These are phyloP conservation scores for Pleurotus tuber-regium DNA, from an alignment of 768 basidiomycete genomes.

Conservation along the genomic window DNA sequence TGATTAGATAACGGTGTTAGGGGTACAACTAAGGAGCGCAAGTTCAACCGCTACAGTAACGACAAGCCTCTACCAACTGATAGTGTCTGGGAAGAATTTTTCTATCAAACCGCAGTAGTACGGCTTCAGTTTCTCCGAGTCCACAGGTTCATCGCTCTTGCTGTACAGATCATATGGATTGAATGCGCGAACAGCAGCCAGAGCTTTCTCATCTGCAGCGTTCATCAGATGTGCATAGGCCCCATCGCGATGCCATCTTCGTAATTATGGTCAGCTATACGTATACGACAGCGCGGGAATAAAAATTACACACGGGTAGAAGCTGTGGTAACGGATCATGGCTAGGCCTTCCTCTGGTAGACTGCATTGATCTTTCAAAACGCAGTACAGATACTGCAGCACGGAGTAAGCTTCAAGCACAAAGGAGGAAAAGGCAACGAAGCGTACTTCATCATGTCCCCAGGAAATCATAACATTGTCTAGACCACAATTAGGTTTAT, in stretches of 20 bases:
- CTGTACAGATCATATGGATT: conserved; percentile 81
- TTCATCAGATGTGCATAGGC: conserved; percentile 66
- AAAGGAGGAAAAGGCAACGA: neutral
- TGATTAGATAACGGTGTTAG: neutral
- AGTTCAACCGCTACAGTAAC: neutral
- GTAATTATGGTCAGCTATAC: neutral
- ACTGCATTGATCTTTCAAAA: conserved; percentile 62
- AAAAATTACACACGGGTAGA: conserved; percentile 58
- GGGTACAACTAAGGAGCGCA: neutral
- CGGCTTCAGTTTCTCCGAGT: conserved; percentile 50
- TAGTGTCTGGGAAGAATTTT: conserved; percentile 63
- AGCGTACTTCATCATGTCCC: conserved; percentile 68
- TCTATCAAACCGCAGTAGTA: conserved; percentile 66
- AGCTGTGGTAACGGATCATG: conserved; percentile 80
- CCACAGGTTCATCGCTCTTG: conserved; percentile 59
- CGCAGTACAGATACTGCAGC: conserved; percentile 57
- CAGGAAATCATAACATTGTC: conserved; percentile 87
- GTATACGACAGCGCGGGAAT: neutral
- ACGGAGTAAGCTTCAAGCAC: neutral
- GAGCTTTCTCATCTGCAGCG: conserved; percentile 47
- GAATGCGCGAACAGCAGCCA: conserved; percentile 66
- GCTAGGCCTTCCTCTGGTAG: conserved; percentile 65
- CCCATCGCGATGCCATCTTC: conserved; percentile 70
- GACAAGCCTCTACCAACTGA: conserved; percentile 55
- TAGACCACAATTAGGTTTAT: conserved; percentile 73